Percentiles rank a stretch among this genome's conserved stretches.
phyloP scores from a whole-genome alignment of 805 yeast species.

The Zygotorulaspora chibaensis region DNA sequence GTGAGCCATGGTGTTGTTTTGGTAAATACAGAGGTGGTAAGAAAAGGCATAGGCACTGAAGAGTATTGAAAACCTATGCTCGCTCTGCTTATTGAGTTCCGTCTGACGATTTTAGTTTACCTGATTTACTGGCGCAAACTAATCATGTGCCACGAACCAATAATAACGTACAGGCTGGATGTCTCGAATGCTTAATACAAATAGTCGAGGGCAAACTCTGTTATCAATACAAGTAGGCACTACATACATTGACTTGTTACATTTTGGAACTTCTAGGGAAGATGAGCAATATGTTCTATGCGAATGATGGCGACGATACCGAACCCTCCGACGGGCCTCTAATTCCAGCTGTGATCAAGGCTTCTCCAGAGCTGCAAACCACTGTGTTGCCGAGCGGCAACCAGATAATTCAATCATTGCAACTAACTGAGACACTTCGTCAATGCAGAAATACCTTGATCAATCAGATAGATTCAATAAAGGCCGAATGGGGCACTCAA shows the following conservation, averaged over 20 bases:
- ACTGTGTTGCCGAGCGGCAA: conserved; percentile 15
- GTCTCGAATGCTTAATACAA: no score
- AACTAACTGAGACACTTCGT: conserved; percentile 12
- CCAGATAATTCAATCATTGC: conserved; percentile 13
- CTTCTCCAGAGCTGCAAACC: conserved; percentile 8
- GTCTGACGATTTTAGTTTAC: no score
- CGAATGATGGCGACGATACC: conserved; percentile 1
- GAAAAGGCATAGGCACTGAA: no score
- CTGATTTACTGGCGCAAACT: background rate
- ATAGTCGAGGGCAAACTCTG: no score
- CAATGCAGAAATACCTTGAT: conserved; percentile 13
- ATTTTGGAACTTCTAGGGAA: background rate
- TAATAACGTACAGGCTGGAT: background rate
- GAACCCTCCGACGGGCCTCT: conserved; percentile 5
- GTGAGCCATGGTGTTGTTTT: no score
- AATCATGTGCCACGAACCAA: conserved; percentile 1
- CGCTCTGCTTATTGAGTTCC: no score
- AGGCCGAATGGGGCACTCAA: conserved; percentile 21
- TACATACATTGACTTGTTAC: no score
- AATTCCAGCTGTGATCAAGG: conserved; percentile 6
- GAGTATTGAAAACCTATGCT: no score
- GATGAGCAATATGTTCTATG: conserved; percentile 10
- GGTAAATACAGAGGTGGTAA: no score
- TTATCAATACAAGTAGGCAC: no score
- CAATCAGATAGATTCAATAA: conserved; percentile 10